Percentiles rank a stretch among this genome's conserved stretches.
These are phyloP conservation scores for Mycena amicta DNA, from an alignment of 768 basidiomycete species.

Conservation along the genomic window DNA sequence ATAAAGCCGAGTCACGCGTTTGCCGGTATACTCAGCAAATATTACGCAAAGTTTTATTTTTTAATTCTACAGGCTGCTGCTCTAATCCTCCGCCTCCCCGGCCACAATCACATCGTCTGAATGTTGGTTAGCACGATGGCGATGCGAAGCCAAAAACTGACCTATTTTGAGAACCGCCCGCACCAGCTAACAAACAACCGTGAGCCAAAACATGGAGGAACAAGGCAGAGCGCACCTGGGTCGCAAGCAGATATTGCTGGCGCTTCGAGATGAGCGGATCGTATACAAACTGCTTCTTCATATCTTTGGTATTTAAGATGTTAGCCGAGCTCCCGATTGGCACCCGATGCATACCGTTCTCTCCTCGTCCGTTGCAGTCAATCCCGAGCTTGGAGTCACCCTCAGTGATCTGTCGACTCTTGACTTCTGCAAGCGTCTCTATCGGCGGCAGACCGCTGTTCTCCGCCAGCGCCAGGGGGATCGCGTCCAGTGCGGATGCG, in stretches of 20 bases:
- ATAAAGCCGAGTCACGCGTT: background rate
- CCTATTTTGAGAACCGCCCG: constrained; percentile 89
- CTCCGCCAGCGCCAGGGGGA: constrained; percentile 95
- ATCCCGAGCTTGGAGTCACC: constrained; percentile 86
- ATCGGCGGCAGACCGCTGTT: constrained; percentile 97
- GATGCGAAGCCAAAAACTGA: constrained; percentile 34
- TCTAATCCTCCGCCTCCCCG: constrained; percentile 70
- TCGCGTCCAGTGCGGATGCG: constrained; percentile 89
- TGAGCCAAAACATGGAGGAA: constrained; percentile 7
- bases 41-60: constrained; percentile 1
- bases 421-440: constrained; percentile 94
- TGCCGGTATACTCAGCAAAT: background rate
- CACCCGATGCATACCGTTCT: constrained; percentile 68
- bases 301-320: constrained; percentile 58
- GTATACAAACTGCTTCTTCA: constrained; percentile 96
- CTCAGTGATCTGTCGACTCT: constrained; percentile 89
- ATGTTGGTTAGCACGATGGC: background rate
- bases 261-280: constrained; percentile 97
- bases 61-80: constrained; percentile 10
- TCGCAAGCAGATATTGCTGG: constrained; percentile 96
- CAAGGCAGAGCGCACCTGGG: constrained; percentile 61
- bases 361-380: constrained; percentile 83
- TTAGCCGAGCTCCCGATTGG: background rate
- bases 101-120: constrained; percentile 80
- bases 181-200: constrained; percentile 56